These are phyloP conservation scores for Ceratocystis alfenasii DNA, from an alignment of 2,329 filamentous ascomycete species.

Conservation along the genomic window DNA sequence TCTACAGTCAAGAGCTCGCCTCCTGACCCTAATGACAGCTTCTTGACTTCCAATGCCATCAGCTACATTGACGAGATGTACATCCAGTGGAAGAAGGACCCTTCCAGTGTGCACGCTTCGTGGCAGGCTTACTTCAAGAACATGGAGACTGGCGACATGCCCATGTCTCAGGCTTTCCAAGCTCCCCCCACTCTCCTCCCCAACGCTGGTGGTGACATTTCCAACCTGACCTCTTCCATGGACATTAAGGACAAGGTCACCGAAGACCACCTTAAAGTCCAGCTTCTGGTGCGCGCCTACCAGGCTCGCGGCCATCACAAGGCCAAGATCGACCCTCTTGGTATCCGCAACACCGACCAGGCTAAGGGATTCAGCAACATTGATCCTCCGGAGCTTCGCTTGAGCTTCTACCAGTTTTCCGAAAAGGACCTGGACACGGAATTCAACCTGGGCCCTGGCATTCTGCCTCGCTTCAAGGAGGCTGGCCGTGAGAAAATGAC, in stretches of 20 bases:
- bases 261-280: constrained; percentile 86
- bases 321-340: constrained; percentile 90
- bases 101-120: constrained; percentile 86
- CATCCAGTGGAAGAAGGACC: constrained; percentile 89
- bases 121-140: constrained; percentile 99
- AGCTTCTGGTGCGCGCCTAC: constrained; percentile 92
- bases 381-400: constrained; percentile 82
- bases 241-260: constrained; percentile 70
- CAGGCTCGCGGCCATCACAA: constrained; percentile 98
- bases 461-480: constrained; percentile 83
- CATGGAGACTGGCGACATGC: constrained; percentile 97
- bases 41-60: constrained; percentile 90
- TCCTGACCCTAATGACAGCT: constrained; percentile 82
- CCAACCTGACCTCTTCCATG: constrained; percentile 57
- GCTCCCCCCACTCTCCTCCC: constrained; percentile 88
- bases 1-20: constrained; percentile 40
- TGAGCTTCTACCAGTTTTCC: constrained; percentile 89
- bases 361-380: constrained; percentile 71
- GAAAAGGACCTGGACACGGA: constrained; percentile 89
- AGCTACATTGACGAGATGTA: constrained; percentile 99
- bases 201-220: constrained; percentile 64
- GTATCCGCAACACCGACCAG: constrained; percentile 65
- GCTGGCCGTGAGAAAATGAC: constrained; percentile 91
- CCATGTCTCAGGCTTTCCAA: constrained; percentile 91
- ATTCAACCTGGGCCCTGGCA: constrained; percentile 85